Evolutionary conservation across 192 early-diverging fungal species (phyloP).

Genomic region (Backusella westeae): DNA sequence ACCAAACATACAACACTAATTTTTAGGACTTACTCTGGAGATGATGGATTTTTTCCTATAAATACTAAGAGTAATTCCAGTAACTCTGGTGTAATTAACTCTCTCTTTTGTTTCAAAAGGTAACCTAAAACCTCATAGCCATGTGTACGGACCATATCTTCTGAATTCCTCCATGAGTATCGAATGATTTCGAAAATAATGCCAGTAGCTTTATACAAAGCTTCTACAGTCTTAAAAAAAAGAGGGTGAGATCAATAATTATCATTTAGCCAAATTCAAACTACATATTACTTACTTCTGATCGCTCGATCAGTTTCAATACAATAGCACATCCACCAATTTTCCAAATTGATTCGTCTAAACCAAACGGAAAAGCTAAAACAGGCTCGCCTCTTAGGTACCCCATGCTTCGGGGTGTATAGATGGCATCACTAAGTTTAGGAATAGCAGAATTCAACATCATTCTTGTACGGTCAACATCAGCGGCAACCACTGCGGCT

Average conservation of each 20-base stretch:
- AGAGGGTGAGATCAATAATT: not conserved
- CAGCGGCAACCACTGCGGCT: conserved; percentile 25
- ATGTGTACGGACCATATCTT: conserved; percentile 68
- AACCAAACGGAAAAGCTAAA: conserved; percentile 51
- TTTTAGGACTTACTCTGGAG: conserved; percentile 43
- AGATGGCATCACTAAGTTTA: conserved; percentile 48
- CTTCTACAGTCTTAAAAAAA: conserved; percentile 39
- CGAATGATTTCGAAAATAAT: conserved; percentile 60
- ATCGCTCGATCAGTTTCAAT: conserved; percentile 56
- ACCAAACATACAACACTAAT: not conserved
- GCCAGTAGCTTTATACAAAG: conserved; percentile 48
- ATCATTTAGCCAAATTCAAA: too few species aligned
- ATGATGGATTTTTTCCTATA: conserved; percentile 57
- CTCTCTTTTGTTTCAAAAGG: conserved; percentile 62
- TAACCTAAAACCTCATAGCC: conserved; percentile 66
- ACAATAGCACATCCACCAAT: conserved; percentile 67
- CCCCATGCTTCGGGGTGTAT: conserved; percentile 38
- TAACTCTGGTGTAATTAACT: conserved; percentile 52
- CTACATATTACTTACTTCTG: conserved; percentile 45
- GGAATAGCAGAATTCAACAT: conserved; percentile 56
- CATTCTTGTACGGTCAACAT: conserved; percentile 10
- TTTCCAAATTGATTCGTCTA: conserved; percentile 71
- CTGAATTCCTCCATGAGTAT: conserved; percentile 66
- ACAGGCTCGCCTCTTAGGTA: conserved; percentile 52
- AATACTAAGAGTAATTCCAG: conserved; percentile 59